phyloP scores from a whole-genome alignment of 1,284 basidiomycete genomes.

The Cutaneotrichosporon daszewskae region DNA sequence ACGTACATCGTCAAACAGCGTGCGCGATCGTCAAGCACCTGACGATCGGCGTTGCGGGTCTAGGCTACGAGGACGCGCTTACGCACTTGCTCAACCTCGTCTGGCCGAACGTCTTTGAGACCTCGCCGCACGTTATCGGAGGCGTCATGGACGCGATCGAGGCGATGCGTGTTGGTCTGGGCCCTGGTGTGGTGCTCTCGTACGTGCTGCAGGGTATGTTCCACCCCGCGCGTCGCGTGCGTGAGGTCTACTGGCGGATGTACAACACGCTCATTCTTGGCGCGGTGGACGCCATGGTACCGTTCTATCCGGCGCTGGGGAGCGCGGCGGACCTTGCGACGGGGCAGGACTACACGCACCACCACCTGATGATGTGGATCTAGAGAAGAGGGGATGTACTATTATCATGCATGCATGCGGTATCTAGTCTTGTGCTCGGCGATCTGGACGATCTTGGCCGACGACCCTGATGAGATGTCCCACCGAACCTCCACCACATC shows the following conservation, averaged over 20 bases:
- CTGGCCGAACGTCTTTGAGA: constrained; percentile 99
- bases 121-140: constrained; percentile 94
- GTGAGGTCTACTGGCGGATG: constrained; percentile 90
- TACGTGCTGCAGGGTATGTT: constrained; percentile 80
- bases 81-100: constrained; percentile 96
- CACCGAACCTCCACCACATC: too few species aligned
- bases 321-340: constrained; percentile 74
- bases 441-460: too few species aligned
- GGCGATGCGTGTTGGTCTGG: constrained; percentile 90
- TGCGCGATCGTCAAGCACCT: constrained; percentile 99
- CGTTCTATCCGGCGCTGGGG: constrained; percentile 85
- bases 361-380: constrained; percentile 61
- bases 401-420: too few species aligned
- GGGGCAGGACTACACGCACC: constrained; percentile 73
- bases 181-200: constrained; percentile 81
- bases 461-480: too few species aligned
- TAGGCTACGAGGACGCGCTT: constrained; percentile 97
- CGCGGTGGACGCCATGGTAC: constrained; percentile 81
- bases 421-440: too few species aligned
- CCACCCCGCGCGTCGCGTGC: constrained; percentile 92
- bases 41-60: constrained; percentile 90
- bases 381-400: constrained; percentile 24
- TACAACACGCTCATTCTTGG: constrained; percentile 85
- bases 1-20: constrained; percentile 96
- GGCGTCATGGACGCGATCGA: constrained; percentile 96